These are phyloP conservation scores for Sicyos edulis DNA, from an alignment of 306 rosid genomes.

Conservation along the genomic window DNA sequence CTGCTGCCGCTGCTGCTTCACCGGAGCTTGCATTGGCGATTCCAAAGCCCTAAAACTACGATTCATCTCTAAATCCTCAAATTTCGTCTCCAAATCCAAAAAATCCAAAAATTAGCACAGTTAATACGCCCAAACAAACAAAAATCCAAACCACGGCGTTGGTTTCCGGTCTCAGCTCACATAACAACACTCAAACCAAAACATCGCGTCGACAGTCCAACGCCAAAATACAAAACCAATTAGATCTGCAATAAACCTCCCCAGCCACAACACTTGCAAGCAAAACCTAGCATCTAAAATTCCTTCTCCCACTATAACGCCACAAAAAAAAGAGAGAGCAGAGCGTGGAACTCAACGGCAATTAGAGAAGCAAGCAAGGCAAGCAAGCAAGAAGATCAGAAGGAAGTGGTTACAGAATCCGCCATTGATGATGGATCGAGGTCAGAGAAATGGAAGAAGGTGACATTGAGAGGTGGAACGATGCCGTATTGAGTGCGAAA, in stretches of 20 bases:
- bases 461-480: constrained; percentile 34
- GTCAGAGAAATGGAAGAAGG: constrained; percentile 17
- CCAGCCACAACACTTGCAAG: too few species aligned
- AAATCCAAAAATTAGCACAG: constrained; percentile 16
- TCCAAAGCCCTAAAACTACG: constrained; percentile 84
- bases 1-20: constrained; percentile 16
- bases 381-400: background rate
- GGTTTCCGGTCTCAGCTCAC: constrained; percentile 25
- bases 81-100: constrained; percentile 20
- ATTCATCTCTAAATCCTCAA: constrained; percentile 53
- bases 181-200: constrained; percentile 22
- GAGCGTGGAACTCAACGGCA: background rate
- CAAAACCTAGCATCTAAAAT: too few species aligned
- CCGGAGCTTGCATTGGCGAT: constrained; percentile 31
- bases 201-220: too few species aligned
- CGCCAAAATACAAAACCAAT: too few species aligned
- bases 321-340: constrained; percentile 18
- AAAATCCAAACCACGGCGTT: constrained; percentile 27
- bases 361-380: background rate
- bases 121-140: constrained; percentile 11
- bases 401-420: background rate
- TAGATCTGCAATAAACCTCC: too few species aligned
- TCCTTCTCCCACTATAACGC: too few species aligned
- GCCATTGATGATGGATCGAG: constrained; percentile 5
- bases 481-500: constrained; percentile 32